Evolutionary conservation across 1,139 yeast genomes (phyloP).

Genomic region (Scheffersomyces segobiensis): DNA sequence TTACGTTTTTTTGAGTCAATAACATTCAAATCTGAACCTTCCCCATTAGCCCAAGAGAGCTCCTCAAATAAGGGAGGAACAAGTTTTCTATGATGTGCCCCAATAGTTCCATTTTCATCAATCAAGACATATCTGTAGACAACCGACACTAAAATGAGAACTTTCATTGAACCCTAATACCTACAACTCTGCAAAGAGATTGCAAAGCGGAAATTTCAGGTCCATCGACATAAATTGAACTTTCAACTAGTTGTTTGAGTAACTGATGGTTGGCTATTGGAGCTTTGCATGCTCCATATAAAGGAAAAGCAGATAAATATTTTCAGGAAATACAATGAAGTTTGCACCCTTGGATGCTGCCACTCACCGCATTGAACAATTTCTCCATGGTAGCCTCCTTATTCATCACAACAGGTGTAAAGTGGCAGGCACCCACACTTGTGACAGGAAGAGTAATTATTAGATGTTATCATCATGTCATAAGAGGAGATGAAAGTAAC

Average conservation of each 20-base stretch:
- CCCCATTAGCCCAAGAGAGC: slow-evolving; percentile 1
- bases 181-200: not conserved
- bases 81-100: not conserved
- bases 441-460: not conserved
- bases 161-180: not conserved
- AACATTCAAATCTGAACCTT: not conserved
- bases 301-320: not conserved
- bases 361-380: not conserved
- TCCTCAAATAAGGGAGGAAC: not conserved
- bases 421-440: not conserved
- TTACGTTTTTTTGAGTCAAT: not conserved
- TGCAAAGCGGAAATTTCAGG: not conserved
- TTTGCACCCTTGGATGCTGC: slow-evolving; percentile 1
- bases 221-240: not conserved
- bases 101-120: not conserved
- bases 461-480: not conserved
- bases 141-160: not conserved
- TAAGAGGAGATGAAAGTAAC: not conserved
- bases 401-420: not conserved
- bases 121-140: not conserved
- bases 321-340: not conserved
- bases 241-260: not conserved
- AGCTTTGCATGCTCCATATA: not conserved
- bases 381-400: not conserved
- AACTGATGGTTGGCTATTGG: not conserved